Conservation (phyloP, 805 yeast genomes). For the Saitoella complicata region DNA sequence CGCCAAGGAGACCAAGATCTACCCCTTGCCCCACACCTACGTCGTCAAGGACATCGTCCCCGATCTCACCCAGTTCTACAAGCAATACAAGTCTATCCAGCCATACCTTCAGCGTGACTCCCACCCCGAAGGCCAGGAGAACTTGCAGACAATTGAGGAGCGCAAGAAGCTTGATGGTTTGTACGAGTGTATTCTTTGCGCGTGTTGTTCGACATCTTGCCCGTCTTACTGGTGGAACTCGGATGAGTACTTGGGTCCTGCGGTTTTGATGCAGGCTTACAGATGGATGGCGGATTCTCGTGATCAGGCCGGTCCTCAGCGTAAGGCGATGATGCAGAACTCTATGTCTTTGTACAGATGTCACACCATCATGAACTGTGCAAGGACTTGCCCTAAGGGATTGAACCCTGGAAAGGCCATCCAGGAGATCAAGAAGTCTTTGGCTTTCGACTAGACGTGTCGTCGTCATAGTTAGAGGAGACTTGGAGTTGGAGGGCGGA, state of each 20-base stretch:
- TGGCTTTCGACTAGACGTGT: conserved; percentile 41
- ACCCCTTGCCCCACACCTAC: conserved; percentile 96
- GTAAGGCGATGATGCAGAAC: conserved; percentile 86
- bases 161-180: conserved; percentile 92
- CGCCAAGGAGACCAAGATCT: conserved; percentile 64
- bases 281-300: conserved; percentile 97
- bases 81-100: conserved; percentile 95
- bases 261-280: conserved; percentile 97
- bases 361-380: conserved; percentile 98
- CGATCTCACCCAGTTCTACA: conserved; percentile 91
- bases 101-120: conserved; percentile 80
- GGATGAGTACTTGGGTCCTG: conserved; percentile 96
- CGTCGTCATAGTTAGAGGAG: neutral
- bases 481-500: too few relatives aligned
- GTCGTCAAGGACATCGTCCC: conserved; percentile 96
- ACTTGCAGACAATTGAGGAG: conserved; percentile 78
- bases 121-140: conserved; percentile 85
- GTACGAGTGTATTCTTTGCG: conserved; percentile 95
- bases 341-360: conserved; percentile 97
- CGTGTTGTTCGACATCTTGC: conserved; percentile 97
- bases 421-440: conserved; percentile 87
- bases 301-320: conserved; percentile 69
- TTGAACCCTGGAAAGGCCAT: conserved; percentile 95
- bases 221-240: conserved; percentile 99
- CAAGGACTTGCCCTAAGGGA: conserved; percentile 96